Conservation (phyloP, 2,329 filamentous ascomycete species). For the Bipolaris bicolor region DNA sequence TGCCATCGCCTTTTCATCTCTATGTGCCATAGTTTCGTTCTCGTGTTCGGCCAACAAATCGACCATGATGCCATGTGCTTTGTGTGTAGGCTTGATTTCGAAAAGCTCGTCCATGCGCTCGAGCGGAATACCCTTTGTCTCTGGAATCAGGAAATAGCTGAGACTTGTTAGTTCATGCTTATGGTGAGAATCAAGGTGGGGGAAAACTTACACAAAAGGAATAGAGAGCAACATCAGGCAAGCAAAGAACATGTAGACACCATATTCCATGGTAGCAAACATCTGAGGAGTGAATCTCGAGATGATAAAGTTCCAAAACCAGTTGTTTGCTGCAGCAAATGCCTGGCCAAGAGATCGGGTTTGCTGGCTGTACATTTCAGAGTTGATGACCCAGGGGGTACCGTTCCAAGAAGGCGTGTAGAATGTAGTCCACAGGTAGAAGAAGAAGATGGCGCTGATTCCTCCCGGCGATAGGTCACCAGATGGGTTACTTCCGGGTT, state of each 20-base stretch:
- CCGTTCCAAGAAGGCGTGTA: slow-evolving; percentile 76
- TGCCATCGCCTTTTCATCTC: slow-evolving; percentile 46
- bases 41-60: slow-evolving; percentile 47
- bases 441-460: slow-evolving; percentile 70
- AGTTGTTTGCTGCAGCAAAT: slow-evolving; percentile 63
- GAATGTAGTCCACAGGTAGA: slow-evolving; percentile 75
- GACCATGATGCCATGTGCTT: slow-evolving; percentile 51
- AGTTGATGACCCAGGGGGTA: slow-evolving; percentile 76
- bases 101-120: slow-evolving; percentile 58
- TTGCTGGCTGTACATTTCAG: slow-evolving; percentile 76
- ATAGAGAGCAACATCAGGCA: slow-evolving; percentile 54
- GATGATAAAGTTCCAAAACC: slow-evolving; percentile 75
- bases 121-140: slow-evolving; percentile 55
- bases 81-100: slow-evolving; percentile 51
- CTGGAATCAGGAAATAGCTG: slow-evolving; percentile 49
- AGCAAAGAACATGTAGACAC: slow-evolving; percentile 57
- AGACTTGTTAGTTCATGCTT: background rate
- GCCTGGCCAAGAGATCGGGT: slow-evolving; percentile 66
- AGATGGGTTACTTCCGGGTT: slow-evolving; percentile 44
- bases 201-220: slow-evolving; percentile 33
- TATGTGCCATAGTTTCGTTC: slow-evolving; percentile 31
- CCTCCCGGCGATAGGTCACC: slow-evolving; percentile 54
- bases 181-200: slow-evolving; percentile 28
- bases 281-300: slow-evolving; percentile 72
- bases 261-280: slow-evolving; percentile 56